Evolutionary conservation across 2,329 filamentous ascomycete genomes (phyloP), one percentile per base, ranked within the genome.

Genomic region (Hysterium pulicare): DNA sequence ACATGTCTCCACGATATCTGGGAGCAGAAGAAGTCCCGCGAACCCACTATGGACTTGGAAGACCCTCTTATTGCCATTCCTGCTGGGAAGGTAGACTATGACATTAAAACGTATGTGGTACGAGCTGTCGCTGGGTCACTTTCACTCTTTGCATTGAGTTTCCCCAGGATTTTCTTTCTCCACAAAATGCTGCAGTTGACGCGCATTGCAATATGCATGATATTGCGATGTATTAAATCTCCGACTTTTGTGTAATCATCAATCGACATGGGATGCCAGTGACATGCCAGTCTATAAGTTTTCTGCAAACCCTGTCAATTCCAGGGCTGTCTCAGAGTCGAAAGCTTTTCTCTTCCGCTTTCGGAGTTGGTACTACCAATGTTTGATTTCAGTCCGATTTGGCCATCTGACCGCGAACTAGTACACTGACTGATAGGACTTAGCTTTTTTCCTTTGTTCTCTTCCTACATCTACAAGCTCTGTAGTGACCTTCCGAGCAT

Each of bases 371-470:
- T 28, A 13, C 13, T 7, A 8, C 13, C 24, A 28, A 28, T 28
- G 13, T 28, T 28, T 13, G 24, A 13, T 7, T 8, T 28, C 7
- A 8, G 8, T 28, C 7, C 24, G 8, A 28, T 28, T 8, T 28
- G 13, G 13, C 24, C 24, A 7, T 28, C 13, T 7, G 7, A 7
- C 8, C 7, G 24, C 24, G 8, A 8, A 8, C 7, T 13, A 8
- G 8, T 13, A 28, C 24, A 13, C 24, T 13, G 13, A 28, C 13
- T 8, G 7, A 28, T 28, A 28, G 24, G 8, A 6, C 15, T 31
- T 47, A 62, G 85, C 31, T 89, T 90, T 75, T 90, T 90, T 58
- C 82, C 82, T 2, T 74, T 90, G 13, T 91, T 91, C 68, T 84
- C 82, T 20, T 83, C 77, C 33, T 89, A 89, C 62, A 91, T 90